A percentile compares a stretch with the other conserved stretches of the same genome.
phyloP scores from a whole-genome alignment of 257 asterid species.

The Fraxinus anomala region DNA sequence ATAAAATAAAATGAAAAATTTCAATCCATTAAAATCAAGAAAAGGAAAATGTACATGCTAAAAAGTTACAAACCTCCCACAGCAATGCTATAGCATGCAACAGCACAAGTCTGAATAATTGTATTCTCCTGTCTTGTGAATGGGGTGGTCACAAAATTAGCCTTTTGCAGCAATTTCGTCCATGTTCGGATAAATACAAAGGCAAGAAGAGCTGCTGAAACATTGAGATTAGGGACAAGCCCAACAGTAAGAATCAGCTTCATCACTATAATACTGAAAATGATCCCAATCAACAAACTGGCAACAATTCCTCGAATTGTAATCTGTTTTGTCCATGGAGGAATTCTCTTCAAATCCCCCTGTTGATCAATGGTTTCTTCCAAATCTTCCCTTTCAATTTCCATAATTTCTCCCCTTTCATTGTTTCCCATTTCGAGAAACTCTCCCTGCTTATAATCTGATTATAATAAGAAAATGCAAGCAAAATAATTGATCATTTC shows the following conservation, averaged over 20 bases:
- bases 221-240: conserved; percentile 36
- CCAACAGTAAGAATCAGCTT: conserved; percentile 37
- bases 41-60: neutral
- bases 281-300: conserved; percentile 27
- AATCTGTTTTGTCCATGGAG: conserved; percentile 35
- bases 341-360: conserved; percentile 36
- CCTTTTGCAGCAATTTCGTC: conserved; percentile 30
- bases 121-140: conserved; percentile 39
- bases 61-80: conserved; percentile 26
- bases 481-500: neutral
- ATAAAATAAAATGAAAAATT: conserved; percentile 17
- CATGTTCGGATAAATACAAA: conserved; percentile 28
- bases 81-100: conserved; percentile 39
- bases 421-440: conserved; percentile 19
- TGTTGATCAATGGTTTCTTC: conserved; percentile 27
- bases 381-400: conserved; percentile 20
- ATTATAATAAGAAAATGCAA: neutral
- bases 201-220: conserved; percentile 37
- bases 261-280: conserved; percentile 34
- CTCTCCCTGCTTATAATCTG: conserved; percentile 8
- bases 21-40: neutral
- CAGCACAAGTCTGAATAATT: conserved; percentile 38
- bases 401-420: conserved; percentile 18
- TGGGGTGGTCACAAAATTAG: conserved; percentile 24
- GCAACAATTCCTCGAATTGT: conserved; percentile 33